Evolutionary conservation across 169 alveolate species (phyloP), one percentile per base, ranked within the genome.

Genomic region (Plasmodium gaboni): DNA sequence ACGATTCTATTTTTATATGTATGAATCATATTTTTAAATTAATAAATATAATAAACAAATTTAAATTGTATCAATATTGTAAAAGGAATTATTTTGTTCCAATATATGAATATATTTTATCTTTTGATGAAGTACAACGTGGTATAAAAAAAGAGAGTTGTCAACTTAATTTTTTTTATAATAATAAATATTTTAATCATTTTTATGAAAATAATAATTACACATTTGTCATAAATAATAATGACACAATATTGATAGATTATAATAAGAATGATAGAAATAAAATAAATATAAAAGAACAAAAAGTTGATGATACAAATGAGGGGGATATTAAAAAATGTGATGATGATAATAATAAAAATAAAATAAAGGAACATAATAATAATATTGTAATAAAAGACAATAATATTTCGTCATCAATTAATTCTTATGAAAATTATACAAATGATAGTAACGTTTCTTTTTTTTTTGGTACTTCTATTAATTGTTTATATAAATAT

Each of bases 11-110:
- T 7, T 61, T 57, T n/a, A 32, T 64, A 24, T 42, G 44, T 22
- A n/a, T 83, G 3, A 68, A 65, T 68, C 26, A 68, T 71, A 69
- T 83, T 13, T 83, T 68, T 67, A 83, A 83, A 50, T 48, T 83
- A 57, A 67, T 83, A 9, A 68, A 83, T 26, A 83, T 83, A 53
- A 68, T 83, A 83, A 83, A 83, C 50, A 83, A 68, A 63, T 83
- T 68, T 57, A 83, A 68, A 57, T 61, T 83, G 8, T 83, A 55
- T 83, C 73, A 67, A 68, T 83, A 68, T 51, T 83, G 91, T 38
- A 83, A 44, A n/a, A 83, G 59, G 48, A 71, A 68, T 15, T 68
- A 48, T 68, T 83, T 83, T 57, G 2, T 19, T 12, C 91, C 91
- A 9, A 53, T 83, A 15, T 83, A 83, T 50, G 67, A 59, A 51